A percentile compares a stretch with the other conserved stretches of the same genome.
Evolutionary conservation across 2,329 filamentous ascomycete genomes (phyloP).

Genomic region (Exophiala sp.): DNA sequence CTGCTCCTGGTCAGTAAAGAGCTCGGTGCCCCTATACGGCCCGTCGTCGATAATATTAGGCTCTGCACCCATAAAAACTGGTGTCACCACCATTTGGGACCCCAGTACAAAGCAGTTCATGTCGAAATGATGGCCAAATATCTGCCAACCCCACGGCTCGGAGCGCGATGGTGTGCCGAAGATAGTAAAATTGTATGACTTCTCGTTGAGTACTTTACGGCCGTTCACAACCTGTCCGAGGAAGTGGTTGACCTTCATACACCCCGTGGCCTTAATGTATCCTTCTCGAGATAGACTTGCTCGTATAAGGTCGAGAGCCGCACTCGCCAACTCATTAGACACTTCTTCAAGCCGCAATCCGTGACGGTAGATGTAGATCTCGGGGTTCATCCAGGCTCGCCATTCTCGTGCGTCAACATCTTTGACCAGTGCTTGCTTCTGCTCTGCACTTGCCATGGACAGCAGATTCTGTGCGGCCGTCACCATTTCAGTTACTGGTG

Average conservation of each 20-base stretch:
- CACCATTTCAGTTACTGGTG: not conserved
- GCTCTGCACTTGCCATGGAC: not conserved
- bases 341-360: constrained; percentile 5
- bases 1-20: constrained; percentile 11
- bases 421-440: not conserved
- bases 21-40: constrained; percentile 2
- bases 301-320: not conserved
- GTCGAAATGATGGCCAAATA: constrained; percentile 14
- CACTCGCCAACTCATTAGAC: not conserved
- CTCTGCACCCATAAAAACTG: constrained; percentile 14
- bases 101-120: constrained; percentile 7
- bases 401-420: constrained; percentile 1
- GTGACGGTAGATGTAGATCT: not conserved
- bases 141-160: constrained; percentile 13
- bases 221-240: constrained; percentile 4
- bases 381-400: constrained; percentile 5
- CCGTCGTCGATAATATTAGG: constrained; percentile 15
- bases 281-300: constrained; percentile 1
- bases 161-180: constrained; percentile 4
- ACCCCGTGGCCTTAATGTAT: constrained; percentile 1
- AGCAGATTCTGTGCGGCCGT: not conserved
- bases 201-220: constrained; percentile 1
- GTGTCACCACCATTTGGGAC: constrained; percentile 11
- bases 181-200: constrained; percentile 4
- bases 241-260: constrained; percentile 8